Conservation (phyloP, 2,329 filamentous ascomycete genomes). For the Xylaria polymorpha region DNA sequence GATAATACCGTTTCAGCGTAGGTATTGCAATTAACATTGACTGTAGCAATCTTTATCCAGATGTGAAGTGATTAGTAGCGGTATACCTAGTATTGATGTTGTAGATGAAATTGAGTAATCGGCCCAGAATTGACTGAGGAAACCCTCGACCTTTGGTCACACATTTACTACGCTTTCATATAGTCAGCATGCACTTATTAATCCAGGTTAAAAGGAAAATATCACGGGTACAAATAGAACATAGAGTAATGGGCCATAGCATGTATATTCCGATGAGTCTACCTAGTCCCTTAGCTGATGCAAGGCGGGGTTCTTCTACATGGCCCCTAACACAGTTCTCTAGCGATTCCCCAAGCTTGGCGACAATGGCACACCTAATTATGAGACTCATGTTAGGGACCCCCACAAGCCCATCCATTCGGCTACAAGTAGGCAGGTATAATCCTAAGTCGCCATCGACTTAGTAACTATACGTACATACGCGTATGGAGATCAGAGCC, state of each 20-base stretch:
- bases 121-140: too few species aligned
- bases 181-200: neutral
- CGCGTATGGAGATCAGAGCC: neutral
- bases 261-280: slow-evolving; percentile 13
- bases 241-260: neutral
- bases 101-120: neutral
- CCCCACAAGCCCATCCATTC: neutral
- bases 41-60: neutral
- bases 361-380: neutral
- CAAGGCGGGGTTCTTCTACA: neutral
- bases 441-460: neutral
- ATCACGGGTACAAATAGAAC: neutral
- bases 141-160: neutral
- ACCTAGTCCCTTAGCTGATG: neutral
- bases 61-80: neutral
- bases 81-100: too few species aligned
- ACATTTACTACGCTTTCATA: too few species aligned
- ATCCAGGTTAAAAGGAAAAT: neutral
- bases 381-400: neutral
- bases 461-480: neutral
- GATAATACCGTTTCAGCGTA: too few species aligned
- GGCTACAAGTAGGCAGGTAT: neutral
- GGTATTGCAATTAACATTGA: too few species aligned
- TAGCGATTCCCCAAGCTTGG: neutral
- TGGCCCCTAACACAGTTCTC: neutral